Evolutionary conservation across 768 basidiomycete species (phyloP).

Genomic region (Strobilomyces dryophilus): DNA sequence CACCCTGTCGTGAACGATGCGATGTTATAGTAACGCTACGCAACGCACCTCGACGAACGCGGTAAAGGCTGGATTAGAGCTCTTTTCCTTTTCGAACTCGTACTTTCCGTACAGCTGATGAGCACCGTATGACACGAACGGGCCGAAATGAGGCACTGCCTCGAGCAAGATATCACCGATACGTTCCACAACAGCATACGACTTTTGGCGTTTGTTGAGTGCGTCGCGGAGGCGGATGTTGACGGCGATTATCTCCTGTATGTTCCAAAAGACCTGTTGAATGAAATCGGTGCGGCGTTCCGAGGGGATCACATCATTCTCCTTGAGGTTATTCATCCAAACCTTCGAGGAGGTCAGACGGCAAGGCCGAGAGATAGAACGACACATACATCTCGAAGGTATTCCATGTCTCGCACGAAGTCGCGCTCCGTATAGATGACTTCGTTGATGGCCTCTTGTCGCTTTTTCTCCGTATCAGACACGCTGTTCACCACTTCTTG

Average conservation of each 20-base stretch:
- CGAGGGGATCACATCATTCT: conserved; percentile 70
- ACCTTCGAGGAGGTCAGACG: conserved; percentile 40
- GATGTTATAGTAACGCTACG: neutral
- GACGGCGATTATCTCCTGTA: conserved; percentile 88
- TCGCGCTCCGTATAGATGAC: conserved; percentile 92
- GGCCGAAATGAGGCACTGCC: conserved; percentile 78
- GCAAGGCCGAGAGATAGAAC: neutral
- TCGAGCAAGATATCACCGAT: conserved; percentile 92
- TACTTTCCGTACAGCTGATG: conserved; percentile 98
- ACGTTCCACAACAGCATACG: conserved; percentile 86
- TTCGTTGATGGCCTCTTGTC: conserved; percentile 98
- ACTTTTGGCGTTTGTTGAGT: conserved; percentile 92
- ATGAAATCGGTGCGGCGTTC: conserved; percentile 80
- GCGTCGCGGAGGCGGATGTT: conserved; percentile 91
- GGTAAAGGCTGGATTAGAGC: conserved; percentile 85
- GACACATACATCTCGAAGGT: conserved; percentile 80
- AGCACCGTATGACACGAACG: conserved; percentile 93
- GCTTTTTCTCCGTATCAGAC: conserved; percentile 87
- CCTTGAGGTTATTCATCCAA: conserved; percentile 87
- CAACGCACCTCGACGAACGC: conserved; percentile 85
- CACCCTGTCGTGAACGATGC: neutral
- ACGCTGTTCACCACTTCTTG: conserved; percentile 92
- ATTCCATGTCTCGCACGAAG: conserved; percentile 98
- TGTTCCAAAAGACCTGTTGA: conserved; percentile 96
- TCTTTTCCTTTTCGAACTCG: conserved; percentile 99